Conservation (phyloP, 2,329 filamentous ascomycete genomes). For the Paraphaeosphaeria minitans region DNA sequence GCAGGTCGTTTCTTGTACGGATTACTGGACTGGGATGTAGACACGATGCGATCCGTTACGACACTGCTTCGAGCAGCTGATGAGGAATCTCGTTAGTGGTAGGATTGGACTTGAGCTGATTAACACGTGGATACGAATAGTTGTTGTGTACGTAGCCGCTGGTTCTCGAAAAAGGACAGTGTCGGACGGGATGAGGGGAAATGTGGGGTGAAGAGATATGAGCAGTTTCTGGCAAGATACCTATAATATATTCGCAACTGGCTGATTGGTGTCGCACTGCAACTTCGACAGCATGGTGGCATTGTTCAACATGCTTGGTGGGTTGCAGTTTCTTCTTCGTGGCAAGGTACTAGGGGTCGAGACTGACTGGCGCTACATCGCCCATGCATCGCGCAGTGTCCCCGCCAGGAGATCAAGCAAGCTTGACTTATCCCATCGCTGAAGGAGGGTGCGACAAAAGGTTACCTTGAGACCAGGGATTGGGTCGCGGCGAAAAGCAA, state of each 20-base stretch:
- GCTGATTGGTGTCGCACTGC: conserved; percentile 26
- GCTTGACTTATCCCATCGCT: background rate
- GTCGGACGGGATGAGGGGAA: too few relatives aligned
- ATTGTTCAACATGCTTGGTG: conserved; percentile 50
- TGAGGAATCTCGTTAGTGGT: too few relatives aligned
- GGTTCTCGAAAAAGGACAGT: too few relatives aligned
- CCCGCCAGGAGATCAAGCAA: background rate
- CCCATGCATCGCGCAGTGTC: background rate
- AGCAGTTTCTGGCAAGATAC: too few relatives aligned
- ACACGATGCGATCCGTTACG: too few relatives aligned
- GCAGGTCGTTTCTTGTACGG: too few relatives aligned
- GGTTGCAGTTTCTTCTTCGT: conserved; percentile 45
- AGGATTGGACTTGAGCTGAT: too few relatives aligned
- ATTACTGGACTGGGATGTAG: too few relatives aligned
- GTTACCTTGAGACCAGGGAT: background rate
- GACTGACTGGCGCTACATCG: conserved; percentile 42
- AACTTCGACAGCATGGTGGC: conserved; percentile 50
- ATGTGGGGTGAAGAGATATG: too few relatives aligned
- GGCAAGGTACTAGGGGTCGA: background rate
- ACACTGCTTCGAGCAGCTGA: too few relatives aligned
- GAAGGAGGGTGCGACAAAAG: background rate
- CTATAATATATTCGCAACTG: background rate
- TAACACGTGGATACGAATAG: too few relatives aligned
- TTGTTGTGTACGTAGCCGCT: too few relatives aligned
- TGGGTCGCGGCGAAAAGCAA: background rate